Conservation (phyloP, 176 grass and related monocot genomes). For the Luzula sylvatica region DNA sequence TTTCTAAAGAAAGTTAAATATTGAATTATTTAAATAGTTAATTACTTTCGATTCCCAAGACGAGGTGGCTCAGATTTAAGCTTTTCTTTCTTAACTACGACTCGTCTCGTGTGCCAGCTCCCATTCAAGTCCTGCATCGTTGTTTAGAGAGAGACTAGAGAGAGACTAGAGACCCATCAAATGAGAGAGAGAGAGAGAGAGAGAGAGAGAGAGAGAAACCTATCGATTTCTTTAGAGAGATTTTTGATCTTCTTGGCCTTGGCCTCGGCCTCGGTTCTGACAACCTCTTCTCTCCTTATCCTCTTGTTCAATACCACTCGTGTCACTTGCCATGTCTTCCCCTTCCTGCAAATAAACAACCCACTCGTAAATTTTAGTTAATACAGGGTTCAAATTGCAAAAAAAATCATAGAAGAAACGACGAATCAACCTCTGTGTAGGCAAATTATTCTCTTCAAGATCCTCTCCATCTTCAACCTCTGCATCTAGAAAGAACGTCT, state of each 20-base stretch:
- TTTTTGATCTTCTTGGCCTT: constrained; percentile 50
- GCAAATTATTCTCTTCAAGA: constrained; percentile 23
- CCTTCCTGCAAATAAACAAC: constrained; percentile 44
- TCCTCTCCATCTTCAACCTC: constrained; percentile 43
- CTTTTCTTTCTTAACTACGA: constrained; percentile 54
- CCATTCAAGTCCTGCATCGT: constrained; percentile 72
- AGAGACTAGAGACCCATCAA: no score
- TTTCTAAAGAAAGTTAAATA: not conserved
- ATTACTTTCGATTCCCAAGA: constrained; percentile 83
- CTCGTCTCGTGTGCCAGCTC: constrained; percentile 41
- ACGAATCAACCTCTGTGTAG: constrained; percentile 37
- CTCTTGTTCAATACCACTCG: constrained; percentile 74
- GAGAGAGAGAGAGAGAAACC: constrained; percentile 26
- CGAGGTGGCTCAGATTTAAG: constrained; percentile 70
- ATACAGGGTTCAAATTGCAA: constrained; percentile 4
- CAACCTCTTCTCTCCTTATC: constrained; percentile 63
- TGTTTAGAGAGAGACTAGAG: not conserved
- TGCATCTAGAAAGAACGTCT: constrained; percentile 96
- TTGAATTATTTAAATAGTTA: no score
- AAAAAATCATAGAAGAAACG: not conserved
- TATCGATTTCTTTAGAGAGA: constrained; percentile 87
- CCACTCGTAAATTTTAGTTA: constrained; percentile 1
- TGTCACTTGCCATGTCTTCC: constrained; percentile 72
- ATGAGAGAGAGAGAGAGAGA: not conserved
- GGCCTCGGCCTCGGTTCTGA: constrained; percentile 51